Evolutionary conservation across 352 stramenopile genomes (phyloP), one percentile per base, ranked within the genome.

Genomic region (Globisporangium middletonii): DNA sequence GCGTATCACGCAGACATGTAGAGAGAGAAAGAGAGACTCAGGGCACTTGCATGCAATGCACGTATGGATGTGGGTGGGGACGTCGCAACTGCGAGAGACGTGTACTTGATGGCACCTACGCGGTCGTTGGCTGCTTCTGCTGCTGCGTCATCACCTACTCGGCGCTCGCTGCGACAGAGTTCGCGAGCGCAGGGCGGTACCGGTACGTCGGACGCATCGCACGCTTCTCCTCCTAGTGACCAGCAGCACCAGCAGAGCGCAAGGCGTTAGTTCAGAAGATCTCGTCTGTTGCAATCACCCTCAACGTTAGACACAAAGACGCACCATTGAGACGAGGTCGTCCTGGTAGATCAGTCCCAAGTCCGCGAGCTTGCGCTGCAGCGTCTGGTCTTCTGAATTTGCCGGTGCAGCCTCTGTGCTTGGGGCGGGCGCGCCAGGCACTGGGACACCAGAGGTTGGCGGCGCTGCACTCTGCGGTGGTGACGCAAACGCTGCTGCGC

Each of bases 181-280:
- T 53, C 26, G 60, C 46, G 1, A 72, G 41, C 55, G 72, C 60
- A 15, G 86, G 79, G 13, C 73, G 79, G 69, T 89, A 89, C 1
- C 67, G 77, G 59, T 92, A 94, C 50, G 91, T 87, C 48, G 81
- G 81, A 61, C 83, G 74, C 30, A 89, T 61, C 26, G 83, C 83
- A 26, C 83, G 79, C 60, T 89, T 92, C 48, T 94, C 83, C 60
- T 94, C 83, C 83, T 93, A 42, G 2, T 48, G 35, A 54, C 26
- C 16, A 50, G 6, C 51, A 53, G 15, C 33, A 38, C 33, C 33
- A 38, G 27, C 38, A 44, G 15, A 61, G 41, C 35, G 46, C 6
- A 18, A 43, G 7, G 38, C 15, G 38, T 43, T 43, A 38, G 26
- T 52, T 52, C 11, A 50, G 18, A 26, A 55, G 33, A 58, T 43